Percentiles rank a stretch among this genome's conserved stretches.
These are phyloP conservation scores for Hericium rajendrae DNA, from an alignment of 768 basidiomycete species.

Conservation along the genomic window DNA sequence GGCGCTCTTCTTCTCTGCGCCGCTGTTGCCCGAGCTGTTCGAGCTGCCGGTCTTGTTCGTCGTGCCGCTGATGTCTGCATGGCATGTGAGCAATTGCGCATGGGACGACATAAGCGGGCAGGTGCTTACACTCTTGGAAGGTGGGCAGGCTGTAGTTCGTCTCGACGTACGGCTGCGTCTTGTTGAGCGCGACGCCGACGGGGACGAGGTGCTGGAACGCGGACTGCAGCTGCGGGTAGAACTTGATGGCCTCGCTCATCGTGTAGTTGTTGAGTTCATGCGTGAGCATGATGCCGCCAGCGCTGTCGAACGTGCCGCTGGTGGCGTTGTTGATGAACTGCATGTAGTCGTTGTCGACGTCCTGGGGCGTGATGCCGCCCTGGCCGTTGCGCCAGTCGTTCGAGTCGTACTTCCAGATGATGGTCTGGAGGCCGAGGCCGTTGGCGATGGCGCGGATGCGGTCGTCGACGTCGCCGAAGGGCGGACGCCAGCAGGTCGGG, in stretches of 20 bases:
- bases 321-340: slow-evolving; percentile 5
- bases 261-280: slow-evolving; percentile 56
- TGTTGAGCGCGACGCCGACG: slow-evolving; percentile 41
- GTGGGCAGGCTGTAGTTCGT: slow-evolving; percentile 30
- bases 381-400: slow-evolving; percentile 48
- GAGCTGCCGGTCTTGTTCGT: neutral
- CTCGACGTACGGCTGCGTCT: slow-evolving; percentile 44
- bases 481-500: slow-evolving; percentile 52
- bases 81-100: too few relatives aligned
- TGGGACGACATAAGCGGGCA: neutral
- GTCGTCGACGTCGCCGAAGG: slow-evolving; percentile 63
- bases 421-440: slow-evolving; percentile 56
- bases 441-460: slow-evolving; percentile 65
- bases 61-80: neutral
- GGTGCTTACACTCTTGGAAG: slow-evolving; percentile 37
- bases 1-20: neutral
- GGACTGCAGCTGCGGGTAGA: slow-evolving; percentile 32
- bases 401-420: slow-evolving; percentile 69
- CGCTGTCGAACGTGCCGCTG: slow-evolving; percentile 1
- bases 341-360: slow-evolving; percentile 5
- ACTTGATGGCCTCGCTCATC: slow-evolving; percentile 50
- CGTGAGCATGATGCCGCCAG: slow-evolving; percentile 42
- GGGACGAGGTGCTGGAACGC: slow-evolving; percentile 44
- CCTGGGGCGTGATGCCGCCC: neutral
- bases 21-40: neutral